A percentile compares a stretch with the other conserved stretches of the same genome.
phyloP scores from a whole-genome alignment of 2,329 filamentous ascomycete species.

The Cordyceps cateniannulata region DNA sequence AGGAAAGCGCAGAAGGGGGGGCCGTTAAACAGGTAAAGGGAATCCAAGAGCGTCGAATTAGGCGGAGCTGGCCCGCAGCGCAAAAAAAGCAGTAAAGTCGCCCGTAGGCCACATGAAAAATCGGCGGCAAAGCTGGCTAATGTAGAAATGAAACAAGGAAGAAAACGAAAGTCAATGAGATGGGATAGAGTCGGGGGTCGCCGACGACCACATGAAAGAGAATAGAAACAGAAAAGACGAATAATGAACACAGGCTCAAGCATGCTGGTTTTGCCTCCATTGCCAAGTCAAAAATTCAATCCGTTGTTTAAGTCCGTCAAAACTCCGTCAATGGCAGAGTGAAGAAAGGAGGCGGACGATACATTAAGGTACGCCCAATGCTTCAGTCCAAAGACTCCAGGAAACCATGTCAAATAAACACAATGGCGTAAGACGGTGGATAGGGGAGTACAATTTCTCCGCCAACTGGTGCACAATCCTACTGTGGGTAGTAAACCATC shows the following conservation, averaged over 20 bases:
- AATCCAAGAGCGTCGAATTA: constrained; percentile 10
- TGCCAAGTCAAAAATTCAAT: neutral
- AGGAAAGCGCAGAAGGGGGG: neutral
- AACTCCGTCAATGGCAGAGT: neutral
- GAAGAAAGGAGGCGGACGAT: neutral
- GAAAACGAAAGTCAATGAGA: constrained; percentile 8
- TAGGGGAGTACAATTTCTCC: neutral
- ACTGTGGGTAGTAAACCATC: constrained; percentile 57
- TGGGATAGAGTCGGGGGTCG: neutral
- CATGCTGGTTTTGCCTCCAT: constrained; percentile 3
- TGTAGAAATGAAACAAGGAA: constrained; percentile 6
- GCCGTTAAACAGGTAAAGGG: neutral
- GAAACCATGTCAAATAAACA: neutral
- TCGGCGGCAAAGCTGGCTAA: neutral
- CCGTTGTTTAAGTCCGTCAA: neutral
- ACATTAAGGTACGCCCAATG: neutral
- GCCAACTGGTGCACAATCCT: constrained; percentile 25
- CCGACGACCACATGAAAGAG: constrained; percentile 8
- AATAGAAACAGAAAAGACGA: constrained; percentile 9
- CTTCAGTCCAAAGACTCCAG: neutral
- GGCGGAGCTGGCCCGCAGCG: constrained; percentile 9
- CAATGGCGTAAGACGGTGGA: neutral
- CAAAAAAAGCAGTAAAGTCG: neutral
- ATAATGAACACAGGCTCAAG: constrained; percentile 5
- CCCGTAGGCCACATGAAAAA: neutral